Base-by-base conservation (phyloP, 805 yeast genomes). In the Yarrowia deformans region DNA sequence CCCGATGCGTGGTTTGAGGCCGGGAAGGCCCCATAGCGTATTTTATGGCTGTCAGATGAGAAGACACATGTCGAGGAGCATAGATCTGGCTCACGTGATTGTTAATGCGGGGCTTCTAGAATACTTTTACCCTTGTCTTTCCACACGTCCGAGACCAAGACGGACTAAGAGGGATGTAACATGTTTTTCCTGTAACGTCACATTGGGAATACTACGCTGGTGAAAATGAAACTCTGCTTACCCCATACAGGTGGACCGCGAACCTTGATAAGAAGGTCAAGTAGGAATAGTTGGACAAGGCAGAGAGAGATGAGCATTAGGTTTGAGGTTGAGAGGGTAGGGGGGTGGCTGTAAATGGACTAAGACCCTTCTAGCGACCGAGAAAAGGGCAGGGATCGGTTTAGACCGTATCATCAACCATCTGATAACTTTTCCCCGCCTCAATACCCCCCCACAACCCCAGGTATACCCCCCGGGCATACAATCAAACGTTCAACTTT, bases 201-300 rank as follows among this genome's bases (percentile, higher is more conserved):
- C 60, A 54, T 54, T 54, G 60, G 60, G 60, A 54, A 54, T 54
- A 54, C 60, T 13, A 54, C 60, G 19, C 60, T 54, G 56, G 32
- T 35, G 58, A 23, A 37, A n/a, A 35, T 54, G 45, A 54, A 54
- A 54, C 60, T 54, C 45, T 54, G 4, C 29, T 23, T 23, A 54
- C 60, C 60, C 60, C 60, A 54, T 54, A 35, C 43, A 49, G 50
- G 10, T 50, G 14, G 19, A 32, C 58, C 58, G 58, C 60, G 23
- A 54, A 54, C 60, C 45, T 54, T 54, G 60, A 54, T 54, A 54
- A 54, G 60, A 7, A 18, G 32, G 10, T 18, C 14, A 54, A 54
- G 58, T 54, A 54, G 8, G 34, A 19, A 7, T 54, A 54, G 43
- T 54, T 54, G 43, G 37, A 54, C 12, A n/a, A 54, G 9, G 58